These are phyloP conservation scores for Kurtzmaniella quercitrusa DNA, from an alignment of 1,139 yeast species.

Conservation along the genomic window DNA sequence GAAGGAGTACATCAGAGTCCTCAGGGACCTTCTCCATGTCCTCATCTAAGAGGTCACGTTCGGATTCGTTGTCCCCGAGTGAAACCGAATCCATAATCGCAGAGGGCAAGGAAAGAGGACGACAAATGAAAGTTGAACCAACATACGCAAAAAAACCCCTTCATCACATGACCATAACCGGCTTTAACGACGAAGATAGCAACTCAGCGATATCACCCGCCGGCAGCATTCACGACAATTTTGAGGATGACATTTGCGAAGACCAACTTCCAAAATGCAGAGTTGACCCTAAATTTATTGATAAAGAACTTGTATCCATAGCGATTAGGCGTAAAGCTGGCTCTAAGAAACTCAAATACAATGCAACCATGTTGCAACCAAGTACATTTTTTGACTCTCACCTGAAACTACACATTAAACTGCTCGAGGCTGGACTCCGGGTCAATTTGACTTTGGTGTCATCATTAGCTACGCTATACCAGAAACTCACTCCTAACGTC, in stretches of 20 bases:
- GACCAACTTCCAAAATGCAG: constrained; percentile 17
- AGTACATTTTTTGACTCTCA: constrained; percentile 8
- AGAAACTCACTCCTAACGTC: constrained; percentile 38
- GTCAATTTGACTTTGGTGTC: constrained; percentile 46
- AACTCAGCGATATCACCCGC: background rate
- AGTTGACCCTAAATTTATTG: constrained; percentile 20
- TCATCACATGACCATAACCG: background rate
- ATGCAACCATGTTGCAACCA: constrained; percentile 1
- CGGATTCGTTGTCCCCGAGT: background rate
- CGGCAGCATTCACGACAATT: background rate
- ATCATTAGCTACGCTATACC: constrained; percentile 38
- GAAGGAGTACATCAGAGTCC: background rate
- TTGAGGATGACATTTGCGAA: background rate
- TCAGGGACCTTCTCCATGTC: background rate
- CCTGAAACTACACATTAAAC: constrained; percentile 45
- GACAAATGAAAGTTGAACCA: background rate
- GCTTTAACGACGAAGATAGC: background rate
- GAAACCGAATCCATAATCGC: background rate
- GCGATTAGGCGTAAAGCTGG: constrained; percentile 36
- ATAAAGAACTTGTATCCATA: constrained; percentile 29
- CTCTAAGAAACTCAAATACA: constrained; percentile 14
- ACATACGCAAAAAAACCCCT: background rate
- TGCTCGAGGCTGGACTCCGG: constrained; percentile 50
- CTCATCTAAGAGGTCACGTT: background rate
- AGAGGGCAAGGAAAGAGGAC: background rate